Base-by-base conservation (phyloP, 1,284 basidiomycete genomes). In the Irpex rosettiformis region DNA sequence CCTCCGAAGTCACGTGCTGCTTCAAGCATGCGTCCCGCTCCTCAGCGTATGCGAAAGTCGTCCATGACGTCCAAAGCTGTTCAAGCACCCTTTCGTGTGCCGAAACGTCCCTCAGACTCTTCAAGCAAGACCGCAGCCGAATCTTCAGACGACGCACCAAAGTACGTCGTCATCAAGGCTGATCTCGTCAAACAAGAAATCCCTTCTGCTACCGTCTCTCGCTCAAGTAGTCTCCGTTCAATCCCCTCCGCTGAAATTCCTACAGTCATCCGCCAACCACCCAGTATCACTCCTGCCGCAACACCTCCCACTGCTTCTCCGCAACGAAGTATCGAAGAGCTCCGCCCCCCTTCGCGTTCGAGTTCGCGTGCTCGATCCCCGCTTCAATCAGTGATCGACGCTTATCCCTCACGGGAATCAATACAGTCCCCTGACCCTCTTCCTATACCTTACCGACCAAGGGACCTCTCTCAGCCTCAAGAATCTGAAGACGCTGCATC, bases 341-440 rank as follows among this genome's bases (percentile, higher is more conserved):
- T 61, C 16, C 60, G 53, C 30, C 18, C 49, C 13, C 43, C 49
- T 43, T 56, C 57, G 10, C 55, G 60, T 48, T 24, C 57, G 43
- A 37, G 40, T 28, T 25, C 58, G 28, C 37, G 58, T n/a, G 7
- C 43, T n/a, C 52, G 51, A 47, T 55, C 47, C 13, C 48, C 47
- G 6, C 56, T 33, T 47, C 47, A 43, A 24, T 22, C 33, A 22
- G 48, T 25, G 45, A 57, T 16, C 21, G 45, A 51, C 11, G 21
- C 29, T 21, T 60, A 47, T 11, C 52, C 22, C 30, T 52, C 55
- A 28, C 72, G 70, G 42, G 52, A 62, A n/a, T 54, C 66, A 8
- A 69, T 66, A 37, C 59, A 65, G 37, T 75, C 73, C 4, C 73
- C 73, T 8, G 73, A 73, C 55, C 73, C 73, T 11, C 55, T 74